Conservation (phyloP, 2,329 filamentous ascomycete species). For the Fusarium agapanthi region DNA sequence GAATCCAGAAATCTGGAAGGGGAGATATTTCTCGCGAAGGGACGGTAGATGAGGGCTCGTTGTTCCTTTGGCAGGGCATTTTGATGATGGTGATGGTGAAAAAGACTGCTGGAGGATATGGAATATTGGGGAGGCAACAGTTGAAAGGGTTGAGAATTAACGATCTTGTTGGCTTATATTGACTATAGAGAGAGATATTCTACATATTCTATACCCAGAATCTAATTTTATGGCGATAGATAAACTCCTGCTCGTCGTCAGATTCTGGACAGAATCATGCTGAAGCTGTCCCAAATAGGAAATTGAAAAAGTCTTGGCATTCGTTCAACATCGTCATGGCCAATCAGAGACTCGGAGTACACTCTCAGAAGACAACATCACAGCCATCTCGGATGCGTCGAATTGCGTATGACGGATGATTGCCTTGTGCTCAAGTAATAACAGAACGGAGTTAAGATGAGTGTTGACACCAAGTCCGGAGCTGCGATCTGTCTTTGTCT, state of each 20-base stretch:
- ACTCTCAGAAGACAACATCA: not conserved
- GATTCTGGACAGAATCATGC: not conserved
- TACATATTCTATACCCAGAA: not conserved
- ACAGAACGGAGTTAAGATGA: not conserved
- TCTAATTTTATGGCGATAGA: not conserved
- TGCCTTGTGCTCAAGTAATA: no score
- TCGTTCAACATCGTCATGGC: not conserved
- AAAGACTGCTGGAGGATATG: not conserved
- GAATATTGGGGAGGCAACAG: not conserved
- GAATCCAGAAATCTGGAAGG: slow-evolving; percentile 9
- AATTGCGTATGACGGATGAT: not conserved
- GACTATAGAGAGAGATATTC: not conserved
- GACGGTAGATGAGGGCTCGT: not conserved
- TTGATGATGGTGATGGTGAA: not conserved
- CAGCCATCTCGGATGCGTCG: no score
- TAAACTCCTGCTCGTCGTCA: not conserved
- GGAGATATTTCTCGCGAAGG: slow-evolving; percentile 18
- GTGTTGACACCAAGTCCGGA: not conserved
- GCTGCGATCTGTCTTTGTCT: not conserved
- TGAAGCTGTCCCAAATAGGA: slow-evolving; percentile 17
- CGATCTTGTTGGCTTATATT: rapidly evolving
- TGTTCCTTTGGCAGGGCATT: slow-evolving; percentile 15
- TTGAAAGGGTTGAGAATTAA: rapidly evolving
- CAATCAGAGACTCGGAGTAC: slow-evolving; percentile 2
- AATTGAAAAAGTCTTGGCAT: slow-evolving; percentile 33